phyloP scores from a whole-genome alignment of 2,329 filamentous ascomycete genomes.

The Neonectria hederae region DNA sequence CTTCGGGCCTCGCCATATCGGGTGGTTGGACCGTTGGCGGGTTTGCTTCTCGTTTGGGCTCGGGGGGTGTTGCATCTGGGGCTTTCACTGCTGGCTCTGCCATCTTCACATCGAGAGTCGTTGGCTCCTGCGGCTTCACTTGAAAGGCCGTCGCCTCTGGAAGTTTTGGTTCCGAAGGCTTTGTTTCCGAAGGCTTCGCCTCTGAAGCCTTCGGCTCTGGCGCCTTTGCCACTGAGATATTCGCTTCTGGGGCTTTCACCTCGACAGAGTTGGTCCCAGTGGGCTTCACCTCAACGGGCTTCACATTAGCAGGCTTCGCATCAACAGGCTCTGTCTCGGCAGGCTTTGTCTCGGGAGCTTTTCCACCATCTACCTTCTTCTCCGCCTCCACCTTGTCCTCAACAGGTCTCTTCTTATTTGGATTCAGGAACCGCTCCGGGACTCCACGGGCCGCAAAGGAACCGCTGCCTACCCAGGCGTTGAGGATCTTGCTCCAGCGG shows the following conservation, averaged over 20 bases:
- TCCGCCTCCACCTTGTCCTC: slow-evolving; percentile 28
- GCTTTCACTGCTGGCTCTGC: background rate
- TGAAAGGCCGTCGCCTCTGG: background rate
- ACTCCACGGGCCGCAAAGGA: slow-evolving; percentile 77
- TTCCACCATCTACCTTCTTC: slow-evolving; percentile 29
- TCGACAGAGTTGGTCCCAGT: background rate
- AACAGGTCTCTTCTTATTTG: slow-evolving; percentile 43
- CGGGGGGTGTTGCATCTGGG: background rate
- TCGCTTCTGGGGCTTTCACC: background rate
- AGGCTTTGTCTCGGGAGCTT: slow-evolving; percentile 21
- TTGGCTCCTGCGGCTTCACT: background rate
- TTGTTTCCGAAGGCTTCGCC: background rate
- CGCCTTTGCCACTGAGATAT: background rate
- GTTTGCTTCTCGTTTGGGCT: background rate
- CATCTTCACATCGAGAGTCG: background rate
- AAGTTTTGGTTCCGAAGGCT: background rate
- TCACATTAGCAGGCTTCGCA: slow-evolving; percentile 24
- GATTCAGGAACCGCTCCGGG: slow-evolving; percentile 75
- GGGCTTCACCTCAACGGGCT: background rate
- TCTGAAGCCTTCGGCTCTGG: background rate
- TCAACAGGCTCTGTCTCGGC: slow-evolving; percentile 14
- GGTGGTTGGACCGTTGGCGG: background rate
- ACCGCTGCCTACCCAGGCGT: slow-evolving; percentile 81
- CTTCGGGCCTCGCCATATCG: background rate
- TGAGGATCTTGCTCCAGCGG: slow-evolving; percentile 82